Evolutionary conservation across 805 yeast species (phyloP), one percentile per base, ranked within the genome.

Genomic region (Saccharomycopsis selenospora): DNA sequence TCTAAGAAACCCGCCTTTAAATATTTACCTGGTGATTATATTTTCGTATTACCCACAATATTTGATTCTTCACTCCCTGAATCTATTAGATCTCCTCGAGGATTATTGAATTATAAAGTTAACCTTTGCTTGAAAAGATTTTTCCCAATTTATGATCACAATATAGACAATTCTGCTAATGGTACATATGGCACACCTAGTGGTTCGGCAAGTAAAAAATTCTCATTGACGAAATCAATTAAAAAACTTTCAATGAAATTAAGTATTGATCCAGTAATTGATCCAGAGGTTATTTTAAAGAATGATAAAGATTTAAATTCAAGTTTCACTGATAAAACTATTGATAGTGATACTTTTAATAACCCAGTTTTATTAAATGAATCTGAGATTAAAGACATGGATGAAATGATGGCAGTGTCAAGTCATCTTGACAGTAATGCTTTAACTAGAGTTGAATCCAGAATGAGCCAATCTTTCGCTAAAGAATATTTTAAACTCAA

Each of bases 1-100:
- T 33, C 38, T n/a, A 14, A 33, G 13, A 10, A 8, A 7, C 18
- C 24, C 8, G 18, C 27, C 4, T 41, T 41, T n/a, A 38, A 24
- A 13, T 53, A 50, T 36, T 47, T 50, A 20, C 77, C 90, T 1
- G 95, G 95, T 20, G 75, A 80, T 55, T 85, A 85, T 58, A 73
- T 84, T 2, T 85, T 82, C 57, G 60, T 81, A 17, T 61, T 84
- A 4, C 91, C 93, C 0, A 66, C 80, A 0, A 62, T 77, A 4
- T 72, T 82, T 46, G 83, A 87, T 0, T 69, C 76, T 23, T 72
- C 71, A 48, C 73, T 82, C 1, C 85, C 91, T 0, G 86, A 85
- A 45, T 63, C 85, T 0, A 67, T 79, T 11, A 59, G 63, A 4
- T 72, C 83, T 1, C 70, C 79, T 7, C 67, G 74, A 51, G 79